Evolutionary conservation across 441 rosid species (phyloP).

Genomic region (Breynia disticha): DNA sequence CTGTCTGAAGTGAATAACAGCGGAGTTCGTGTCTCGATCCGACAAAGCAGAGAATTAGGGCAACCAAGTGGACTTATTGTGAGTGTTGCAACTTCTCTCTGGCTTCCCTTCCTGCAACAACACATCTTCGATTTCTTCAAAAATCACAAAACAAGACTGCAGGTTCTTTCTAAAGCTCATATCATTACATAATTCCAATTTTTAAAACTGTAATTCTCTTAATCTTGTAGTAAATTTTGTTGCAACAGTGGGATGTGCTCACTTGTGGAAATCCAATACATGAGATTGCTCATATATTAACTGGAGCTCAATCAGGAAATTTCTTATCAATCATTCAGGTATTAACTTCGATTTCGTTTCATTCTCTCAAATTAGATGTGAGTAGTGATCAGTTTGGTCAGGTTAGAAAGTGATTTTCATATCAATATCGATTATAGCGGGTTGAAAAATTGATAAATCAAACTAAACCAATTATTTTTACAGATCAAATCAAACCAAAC

Average conservation of each 20-base stretch:
- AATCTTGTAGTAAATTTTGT: neutral
- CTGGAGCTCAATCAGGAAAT: constrained; percentile 39
- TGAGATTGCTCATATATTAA: constrained; percentile 35
- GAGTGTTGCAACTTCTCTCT: constrained; percentile 49
- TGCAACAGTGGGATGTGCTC: constrained; percentile 64
- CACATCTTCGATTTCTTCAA: constrained; percentile 33
- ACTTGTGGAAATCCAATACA: constrained; percentile 25
- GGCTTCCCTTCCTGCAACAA: constrained; percentile 37
- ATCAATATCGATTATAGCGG: too few relatives aligned
- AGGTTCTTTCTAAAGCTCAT: constrained; percentile 22
- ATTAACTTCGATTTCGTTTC: constrained; percentile 13
- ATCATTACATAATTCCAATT: too few relatives aligned
- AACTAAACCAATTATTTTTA: too few relatives aligned
- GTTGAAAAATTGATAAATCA: too few relatives aligned
- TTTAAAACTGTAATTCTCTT: neutral
- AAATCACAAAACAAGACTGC: constrained; percentile 26
- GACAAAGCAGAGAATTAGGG: constrained; percentile 27
- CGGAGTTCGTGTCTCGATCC: constrained; percentile 48
- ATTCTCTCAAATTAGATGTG: too few relatives aligned
- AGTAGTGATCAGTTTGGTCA: too few relatives aligned
- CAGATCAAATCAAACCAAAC: too few relatives aligned
- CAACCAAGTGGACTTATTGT: constrained; percentile 40
- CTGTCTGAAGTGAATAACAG: constrained; percentile 29
- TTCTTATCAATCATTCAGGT: constrained; percentile 41
- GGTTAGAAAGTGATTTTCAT: too few relatives aligned